phyloP scores from a whole-genome alignment of 2,329 filamentous ascomycete genomes.

The Aspergillus sp. region DNA sequence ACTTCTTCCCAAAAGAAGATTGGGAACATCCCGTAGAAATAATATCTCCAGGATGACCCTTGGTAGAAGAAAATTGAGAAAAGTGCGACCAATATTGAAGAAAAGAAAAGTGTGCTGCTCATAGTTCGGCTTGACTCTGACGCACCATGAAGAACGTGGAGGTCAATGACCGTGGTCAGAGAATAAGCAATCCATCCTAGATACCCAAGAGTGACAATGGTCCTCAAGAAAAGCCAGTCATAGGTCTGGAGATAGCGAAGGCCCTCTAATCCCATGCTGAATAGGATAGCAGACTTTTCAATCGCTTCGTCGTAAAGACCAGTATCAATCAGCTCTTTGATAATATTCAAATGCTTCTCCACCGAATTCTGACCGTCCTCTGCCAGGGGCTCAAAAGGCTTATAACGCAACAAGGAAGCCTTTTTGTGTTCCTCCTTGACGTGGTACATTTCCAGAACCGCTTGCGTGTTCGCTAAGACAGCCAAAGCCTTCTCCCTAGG shows the following conservation, averaged over 20 bases:
- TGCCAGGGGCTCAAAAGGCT: slow-evolving; percentile 73
- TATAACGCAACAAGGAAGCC: slow-evolving; percentile 74
- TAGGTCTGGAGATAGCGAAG: slow-evolving; percentile 96
- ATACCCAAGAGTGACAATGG: slow-evolving; percentile 87
- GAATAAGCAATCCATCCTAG: slow-evolving; percentile 95
- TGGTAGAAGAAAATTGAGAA: slow-evolving; percentile 82
- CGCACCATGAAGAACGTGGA: slow-evolving; percentile 79
- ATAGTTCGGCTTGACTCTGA: slow-evolving; percentile 67
- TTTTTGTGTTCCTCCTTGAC: slow-evolving; percentile 90
- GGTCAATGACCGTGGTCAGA: slow-evolving; percentile 82
- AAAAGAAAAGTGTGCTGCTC: slow-evolving; percentile 68
- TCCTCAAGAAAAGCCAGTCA: slow-evolving; percentile 93
- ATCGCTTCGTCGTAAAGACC: slow-evolving; percentile 78
- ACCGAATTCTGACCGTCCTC: slow-evolving; percentile 62
- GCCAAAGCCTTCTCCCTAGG: slow-evolving; percentile 81
- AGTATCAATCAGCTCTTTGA: slow-evolving; percentile 68
- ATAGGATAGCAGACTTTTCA: slow-evolving; percentile 73
- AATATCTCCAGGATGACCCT: slow-evolving; percentile 81
- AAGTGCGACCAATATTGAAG: slow-evolving; percentile 72
- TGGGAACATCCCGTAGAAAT: slow-evolving; percentile 89
- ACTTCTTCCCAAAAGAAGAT: slow-evolving; percentile 97
- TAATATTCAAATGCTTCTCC: slow-evolving; percentile 68
- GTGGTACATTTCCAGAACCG: slow-evolving; percentile 92
- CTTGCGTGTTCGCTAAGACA: slow-evolving; percentile 79
- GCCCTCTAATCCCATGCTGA: slow-evolving; percentile 77